Evolutionary conservation across 2,329 filamentous ascomycete genomes (phyloP).

Genomic region (Phialemonium atrogriseum): DNA sequence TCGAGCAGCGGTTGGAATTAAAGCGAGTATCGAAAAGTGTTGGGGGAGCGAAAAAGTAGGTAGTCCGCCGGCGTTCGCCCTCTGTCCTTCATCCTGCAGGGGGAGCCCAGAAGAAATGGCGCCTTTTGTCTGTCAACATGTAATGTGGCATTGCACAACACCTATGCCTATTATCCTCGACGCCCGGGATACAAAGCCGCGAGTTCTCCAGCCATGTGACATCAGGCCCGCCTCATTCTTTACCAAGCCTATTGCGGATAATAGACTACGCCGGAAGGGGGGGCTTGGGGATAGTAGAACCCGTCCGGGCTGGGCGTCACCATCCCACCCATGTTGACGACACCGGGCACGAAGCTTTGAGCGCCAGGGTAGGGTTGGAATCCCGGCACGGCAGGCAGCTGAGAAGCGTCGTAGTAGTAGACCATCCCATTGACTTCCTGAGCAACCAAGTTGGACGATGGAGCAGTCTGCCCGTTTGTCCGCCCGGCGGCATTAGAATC

Average conservation of each 20-base stretch:
- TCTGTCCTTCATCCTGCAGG: too few species aligned
- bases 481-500: constrained; percentile 26
- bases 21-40: too few species aligned
- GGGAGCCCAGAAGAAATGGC: too few species aligned
- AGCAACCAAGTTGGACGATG: constrained; percentile 54
- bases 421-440: constrained; percentile 95
- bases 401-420: constrained; percentile 83
- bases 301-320: constrained; percentile 60
- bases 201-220: too few species aligned
- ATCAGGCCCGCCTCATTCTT: not conserved
- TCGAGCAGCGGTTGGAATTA: too few species aligned
- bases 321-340: constrained; percentile 66
- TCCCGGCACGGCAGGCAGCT: constrained; percentile 47
- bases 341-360: constrained; percentile 45
- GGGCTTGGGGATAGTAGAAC: constrained; percentile 61
- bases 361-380: constrained; percentile 41
- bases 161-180: too few species aligned
- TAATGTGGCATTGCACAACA: too few species aligned
- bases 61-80: too few species aligned
- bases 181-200: too few species aligned
- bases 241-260: constrained; percentile 47
- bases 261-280: constrained; percentile 46
- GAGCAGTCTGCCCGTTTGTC: constrained; percentile 37
- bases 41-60: too few species aligned
- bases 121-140: too few species aligned